Evolutionary conservation across 257 asterid species (phyloP).

Genomic region (Capsicum baccatum): DNA sequence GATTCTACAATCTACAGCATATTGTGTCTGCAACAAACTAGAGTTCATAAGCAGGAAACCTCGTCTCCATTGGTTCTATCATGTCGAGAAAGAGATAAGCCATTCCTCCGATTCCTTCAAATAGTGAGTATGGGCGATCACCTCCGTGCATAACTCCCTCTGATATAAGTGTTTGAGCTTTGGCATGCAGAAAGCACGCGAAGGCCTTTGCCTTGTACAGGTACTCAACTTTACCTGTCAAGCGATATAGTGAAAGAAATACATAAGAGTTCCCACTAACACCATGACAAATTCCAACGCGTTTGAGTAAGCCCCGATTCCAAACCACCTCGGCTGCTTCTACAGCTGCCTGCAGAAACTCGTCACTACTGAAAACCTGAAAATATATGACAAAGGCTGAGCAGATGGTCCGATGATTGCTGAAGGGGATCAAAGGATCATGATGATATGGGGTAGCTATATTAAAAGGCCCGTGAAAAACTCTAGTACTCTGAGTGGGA

Average conservation of each 20-base stretch:
- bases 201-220: conserved; percentile 79
- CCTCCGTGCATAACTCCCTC: conserved; percentile 84
- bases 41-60: conserved; percentile 71
- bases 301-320: conserved; percentile 78
- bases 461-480: not conserved
- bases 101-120: conserved; percentile 87
- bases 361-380: conserved; percentile 71
- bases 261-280: conserved; percentile 79
- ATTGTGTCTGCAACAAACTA: conserved; percentile 37
- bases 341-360: conserved; percentile 69
- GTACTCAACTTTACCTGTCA: conserved; percentile 68
- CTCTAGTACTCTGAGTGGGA: not conserved
- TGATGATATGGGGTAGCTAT: not conserved
- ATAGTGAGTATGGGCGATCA: conserved; percentile 70
- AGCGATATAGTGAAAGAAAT: conserved; percentile 70
- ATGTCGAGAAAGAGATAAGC: conserved; percentile 69
- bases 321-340: conserved; percentile 85
- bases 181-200: conserved; percentile 65
- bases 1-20: not conserved
- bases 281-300: conserved; percentile 87
- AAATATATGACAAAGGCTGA: not conserved
- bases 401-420: not conserved
- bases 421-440: not conserved
- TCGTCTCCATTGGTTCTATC: conserved; percentile 63
- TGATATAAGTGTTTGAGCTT: conserved; percentile 60